phyloP scores from a whole-genome alignment of 345 rosid genomes.

The Ceriops tagal region DNA sequence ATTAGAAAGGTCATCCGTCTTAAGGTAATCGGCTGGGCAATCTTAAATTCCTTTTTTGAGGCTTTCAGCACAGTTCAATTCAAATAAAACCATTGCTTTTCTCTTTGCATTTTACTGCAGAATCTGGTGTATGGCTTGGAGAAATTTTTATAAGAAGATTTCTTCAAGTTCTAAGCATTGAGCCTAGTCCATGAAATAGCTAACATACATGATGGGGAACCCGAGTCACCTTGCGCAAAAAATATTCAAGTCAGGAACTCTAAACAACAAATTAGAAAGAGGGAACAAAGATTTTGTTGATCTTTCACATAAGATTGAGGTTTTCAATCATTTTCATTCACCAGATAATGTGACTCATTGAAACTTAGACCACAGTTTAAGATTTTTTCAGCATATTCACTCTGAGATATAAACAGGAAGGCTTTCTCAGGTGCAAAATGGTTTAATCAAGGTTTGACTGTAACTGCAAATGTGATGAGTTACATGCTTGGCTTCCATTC shows the following conservation, averaged over 20 bases:
- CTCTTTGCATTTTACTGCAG: conserved; percentile 39
- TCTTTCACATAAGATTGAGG: background rate
- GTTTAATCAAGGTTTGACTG: background rate
- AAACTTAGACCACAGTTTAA: background rate
- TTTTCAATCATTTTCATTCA: background rate
- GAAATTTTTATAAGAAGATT: conserved; percentile 55
- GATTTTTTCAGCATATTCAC: conserved; percentile 1
- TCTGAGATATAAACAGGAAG: background rate
- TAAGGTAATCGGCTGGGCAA: conserved; percentile 46
- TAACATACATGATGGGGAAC: background rate
- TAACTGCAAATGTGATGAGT: background rate
- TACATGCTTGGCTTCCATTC: background rate
- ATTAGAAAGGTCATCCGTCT: conserved; percentile 88
- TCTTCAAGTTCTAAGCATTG: conserved; percentile 6
- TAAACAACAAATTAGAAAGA: background rate
- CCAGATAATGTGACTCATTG: background rate
- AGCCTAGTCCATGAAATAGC: background rate
- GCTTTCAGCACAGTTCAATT: conserved; percentile 14
- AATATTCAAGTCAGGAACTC: background rate
- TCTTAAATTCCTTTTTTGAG: conserved; percentile 6
- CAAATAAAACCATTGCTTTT: conserved; percentile 15
- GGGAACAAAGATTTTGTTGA: background rate
- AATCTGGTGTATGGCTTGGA: conserved; percentile 86
- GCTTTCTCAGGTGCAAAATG: background rate
- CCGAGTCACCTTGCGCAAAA: conserved; percentile 9